phyloP scores from a whole-genome alignment of 495 filamentous ascomycete genomes.

The Wilcoxina mikolae region DNA sequence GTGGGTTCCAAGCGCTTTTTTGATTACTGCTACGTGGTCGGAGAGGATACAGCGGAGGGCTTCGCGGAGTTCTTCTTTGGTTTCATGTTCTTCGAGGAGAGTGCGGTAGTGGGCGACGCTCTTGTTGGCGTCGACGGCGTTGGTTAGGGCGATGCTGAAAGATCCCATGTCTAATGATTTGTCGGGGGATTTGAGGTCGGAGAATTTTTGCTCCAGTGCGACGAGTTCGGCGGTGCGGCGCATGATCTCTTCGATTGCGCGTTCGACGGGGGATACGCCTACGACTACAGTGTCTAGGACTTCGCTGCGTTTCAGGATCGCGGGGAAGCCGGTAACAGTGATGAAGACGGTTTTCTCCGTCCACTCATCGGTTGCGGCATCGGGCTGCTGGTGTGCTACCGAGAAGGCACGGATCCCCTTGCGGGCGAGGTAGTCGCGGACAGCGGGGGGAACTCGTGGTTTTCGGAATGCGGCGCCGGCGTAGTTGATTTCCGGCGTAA shows the following conservation, averaged over 20 bases:
- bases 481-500: constrained; percentile 69
- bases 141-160: constrained; percentile 43
- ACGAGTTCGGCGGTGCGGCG: constrained; percentile 79
- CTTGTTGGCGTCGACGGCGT: constrained; percentile 33
- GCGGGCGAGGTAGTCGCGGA: constrained; percentile 64
- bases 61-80: constrained; percentile 49
- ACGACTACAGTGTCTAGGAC: constrained; percentile 54
- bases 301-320: constrained; percentile 77
- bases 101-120: constrained; percentile 27
- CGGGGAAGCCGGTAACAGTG: constrained; percentile 77
- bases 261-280: constrained; percentile 59
- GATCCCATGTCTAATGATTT: constrained; percentile 47
- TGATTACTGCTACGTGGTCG: constrained; percentile 77
- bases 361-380: constrained; percentile 35
- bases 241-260: constrained; percentile 78
- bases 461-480: constrained; percentile 78
- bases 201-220: constrained; percentile 55
- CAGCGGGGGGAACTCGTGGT: constrained; percentile 61
- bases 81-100: constrained; percentile 33
- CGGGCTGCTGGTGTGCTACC: constrained; percentile 1
- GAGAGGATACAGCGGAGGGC: constrained; percentile 74
- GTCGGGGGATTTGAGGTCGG: constrained; percentile 54
- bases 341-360: constrained; percentile 79
- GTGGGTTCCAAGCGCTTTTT: constrained; percentile 55
- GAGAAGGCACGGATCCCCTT: constrained; percentile 19